Evolutionary conservation across 345 rosid species (phyloP).

Genomic region (Clarkia xantiana): DNA sequence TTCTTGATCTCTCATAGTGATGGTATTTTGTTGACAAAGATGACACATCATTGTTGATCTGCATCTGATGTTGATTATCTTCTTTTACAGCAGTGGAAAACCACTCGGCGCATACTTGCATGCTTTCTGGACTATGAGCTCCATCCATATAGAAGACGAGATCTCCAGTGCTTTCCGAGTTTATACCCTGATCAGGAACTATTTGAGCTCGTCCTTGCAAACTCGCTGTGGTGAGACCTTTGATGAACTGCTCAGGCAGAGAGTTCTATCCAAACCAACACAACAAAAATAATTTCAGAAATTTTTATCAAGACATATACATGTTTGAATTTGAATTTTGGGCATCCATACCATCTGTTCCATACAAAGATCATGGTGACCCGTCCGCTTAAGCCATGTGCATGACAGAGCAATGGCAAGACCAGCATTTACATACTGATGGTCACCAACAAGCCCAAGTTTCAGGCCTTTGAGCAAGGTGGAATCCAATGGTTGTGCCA

Average conservation of each 20-base stretch:
- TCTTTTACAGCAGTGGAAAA: slow-evolving; percentile 56
- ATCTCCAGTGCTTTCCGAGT: slow-evolving; percentile 37
- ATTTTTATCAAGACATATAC: slow-evolving; percentile 3
- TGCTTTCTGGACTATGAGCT: slow-evolving; percentile 94
- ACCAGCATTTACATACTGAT: slow-evolving; percentile 83
- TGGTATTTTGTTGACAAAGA: slow-evolving; percentile 19
- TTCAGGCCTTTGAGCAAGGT: slow-evolving; percentile 49
- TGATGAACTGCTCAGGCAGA: slow-evolving; percentile 69
- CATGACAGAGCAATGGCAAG: slow-evolving; percentile 69
- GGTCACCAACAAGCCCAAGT: slow-evolving; percentile 90
- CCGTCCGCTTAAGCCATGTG: slow-evolving; percentile 70
- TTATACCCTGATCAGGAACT: slow-evolving; percentile 42
- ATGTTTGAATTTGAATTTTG: background rate
- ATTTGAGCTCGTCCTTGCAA: slow-evolving; percentile 95
- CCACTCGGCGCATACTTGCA: slow-evolving; percentile 81
- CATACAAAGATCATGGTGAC: slow-evolving; percentile 38
- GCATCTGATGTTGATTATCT: slow-evolving; percentile 19
- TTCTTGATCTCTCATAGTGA: slow-evolving; percentile 8
- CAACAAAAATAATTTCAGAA: background rate
- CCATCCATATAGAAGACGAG: slow-evolving; percentile 86
- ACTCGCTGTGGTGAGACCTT: slow-evolving; percentile 65
- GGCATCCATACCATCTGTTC: slow-evolving; percentile 35
- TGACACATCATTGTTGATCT: slow-evolving; percentile 18
- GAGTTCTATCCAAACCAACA: slow-evolving; percentile 32
- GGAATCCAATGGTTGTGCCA: slow-evolving; percentile 46